phyloP scores from a whole-genome alignment of 2,329 filamentous ascomycete species.

The Pseudopyricularia cyperi region DNA sequence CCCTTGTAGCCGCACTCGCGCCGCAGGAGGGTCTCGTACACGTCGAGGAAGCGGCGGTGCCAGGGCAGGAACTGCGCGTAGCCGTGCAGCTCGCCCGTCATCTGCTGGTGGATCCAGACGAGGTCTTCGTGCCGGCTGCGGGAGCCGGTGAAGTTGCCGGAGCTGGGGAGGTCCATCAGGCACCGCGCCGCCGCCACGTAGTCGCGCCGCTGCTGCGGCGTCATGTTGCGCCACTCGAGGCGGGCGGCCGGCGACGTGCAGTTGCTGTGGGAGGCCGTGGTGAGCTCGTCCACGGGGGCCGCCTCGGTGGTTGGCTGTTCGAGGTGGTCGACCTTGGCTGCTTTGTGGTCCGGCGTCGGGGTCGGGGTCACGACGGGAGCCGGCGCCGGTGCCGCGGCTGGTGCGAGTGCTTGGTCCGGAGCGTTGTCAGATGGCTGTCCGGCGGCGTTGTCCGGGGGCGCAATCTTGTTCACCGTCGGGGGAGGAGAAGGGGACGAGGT shows the following conservation, averaged over 20 bases:
- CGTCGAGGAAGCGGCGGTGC: conserved; percentile 23
- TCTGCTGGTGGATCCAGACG: conserved; percentile 5
- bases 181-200: conserved; percentile 4
- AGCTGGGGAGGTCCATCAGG: background rate
- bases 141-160: conserved; percentile 1
- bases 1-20: conserved; percentile 22
- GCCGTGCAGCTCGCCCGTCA: conserved; percentile 9
- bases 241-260: background rate
- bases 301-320: background rate
- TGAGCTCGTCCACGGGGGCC: background rate
- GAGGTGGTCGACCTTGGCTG: too few species aligned
- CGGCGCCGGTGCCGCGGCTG: background rate
- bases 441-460: background rate
- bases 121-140: conserved; percentile 5
- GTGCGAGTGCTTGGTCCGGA: background rate
- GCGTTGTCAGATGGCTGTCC: background rate
- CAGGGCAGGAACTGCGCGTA: conserved; percentile 21
- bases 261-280: background rate
- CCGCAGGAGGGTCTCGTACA: conserved; percentile 22
- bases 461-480: background rate
- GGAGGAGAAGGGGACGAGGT: background rate
- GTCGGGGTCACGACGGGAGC: too few species aligned
- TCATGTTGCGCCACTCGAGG: conserved; percentile 6
- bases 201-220: background rate
- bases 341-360: too few species aligned